Evolutionary conservation across 805 yeast genomes (phyloP).

Genomic region (Metschnikowia vanudenii): DNA sequence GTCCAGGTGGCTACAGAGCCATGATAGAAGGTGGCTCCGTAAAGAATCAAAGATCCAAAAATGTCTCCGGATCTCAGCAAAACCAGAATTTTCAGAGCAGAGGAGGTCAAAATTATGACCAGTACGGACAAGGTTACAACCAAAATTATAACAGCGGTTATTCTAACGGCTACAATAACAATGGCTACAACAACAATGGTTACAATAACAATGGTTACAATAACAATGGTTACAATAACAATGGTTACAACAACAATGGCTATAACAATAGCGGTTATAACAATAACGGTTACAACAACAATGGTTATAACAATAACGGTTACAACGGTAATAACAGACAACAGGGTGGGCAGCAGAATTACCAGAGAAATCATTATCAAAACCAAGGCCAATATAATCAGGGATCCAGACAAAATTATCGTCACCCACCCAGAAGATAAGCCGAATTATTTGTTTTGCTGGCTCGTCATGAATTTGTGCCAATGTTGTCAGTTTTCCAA

Average conservation of each 20-base stretch:
- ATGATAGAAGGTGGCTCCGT: conserved; percentile 17
- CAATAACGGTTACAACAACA: conserved; percentile 1
- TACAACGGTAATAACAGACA: conserved; percentile 4
- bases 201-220: conserved; percentile 16
- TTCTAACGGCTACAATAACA: conserved; percentile 18
- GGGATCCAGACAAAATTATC: conserved; percentile 1
- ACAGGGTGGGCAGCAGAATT: conserved; percentile 8
- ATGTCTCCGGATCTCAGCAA: conserved; percentile 9
- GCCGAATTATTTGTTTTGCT: no score
- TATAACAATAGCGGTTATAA: conserved; percentile 6
- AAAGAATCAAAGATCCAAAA: conserved; percentile 1
- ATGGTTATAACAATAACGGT: conserved; percentile 7
- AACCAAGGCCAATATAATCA: conserved; percentile 6
- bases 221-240: conserved; percentile 2
- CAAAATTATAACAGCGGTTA: conserved; percentile 18
- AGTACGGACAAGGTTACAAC: conserved; percentile 7
- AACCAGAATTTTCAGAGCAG: conserved; percentile 1
- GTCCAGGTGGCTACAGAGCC: conserved; percentile 41
- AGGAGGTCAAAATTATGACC: background rate
- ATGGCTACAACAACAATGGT: background rate
- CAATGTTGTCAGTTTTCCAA: background rate
- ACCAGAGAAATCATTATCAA: conserved; percentile 8
- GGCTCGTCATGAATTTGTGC: no score
- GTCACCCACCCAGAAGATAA: background rate
- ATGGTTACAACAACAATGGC: conserved; percentile 7